Evolutionary conservation across 768 basidiomycete species (phyloP).

Genomic region (Gyrodon lividus): DNA sequence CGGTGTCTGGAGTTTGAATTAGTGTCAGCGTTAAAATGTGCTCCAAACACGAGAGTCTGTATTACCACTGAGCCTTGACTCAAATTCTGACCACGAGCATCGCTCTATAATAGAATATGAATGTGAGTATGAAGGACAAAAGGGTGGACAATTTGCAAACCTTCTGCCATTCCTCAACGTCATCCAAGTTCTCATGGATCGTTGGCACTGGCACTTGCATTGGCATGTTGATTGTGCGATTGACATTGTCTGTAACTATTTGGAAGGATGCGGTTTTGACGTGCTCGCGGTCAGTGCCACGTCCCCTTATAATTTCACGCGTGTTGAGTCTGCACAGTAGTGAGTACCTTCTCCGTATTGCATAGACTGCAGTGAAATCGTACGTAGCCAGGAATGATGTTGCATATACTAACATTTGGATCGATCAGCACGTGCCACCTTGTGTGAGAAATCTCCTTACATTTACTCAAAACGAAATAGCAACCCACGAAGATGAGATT

Average conservation of each 20-base stretch:
- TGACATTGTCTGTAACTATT: constrained; percentile 14
- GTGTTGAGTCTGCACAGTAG: constrained; percentile 54
- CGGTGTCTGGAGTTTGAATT: constrained; percentile 1
- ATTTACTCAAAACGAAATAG: constrained; percentile 66
- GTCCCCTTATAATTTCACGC: constrained; percentile 49
- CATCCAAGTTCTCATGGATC: background rate
- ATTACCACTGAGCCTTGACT: constrained; percentile 9
- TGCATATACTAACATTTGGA: constrained; percentile 47
- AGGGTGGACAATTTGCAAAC: constrained; percentile 5
- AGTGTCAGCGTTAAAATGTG: background rate
- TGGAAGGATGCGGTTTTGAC: constrained; percentile 28
- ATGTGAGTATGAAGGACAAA: background rate
- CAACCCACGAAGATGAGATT: constrained; percentile 61
- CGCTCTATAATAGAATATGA: constrained; percentile 1
- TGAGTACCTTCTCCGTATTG: background rate
- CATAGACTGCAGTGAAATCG: constrained; percentile 15
- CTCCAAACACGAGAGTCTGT: background rate
- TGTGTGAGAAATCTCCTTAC: constrained; percentile 37
- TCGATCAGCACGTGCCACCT: constrained; percentile 1
- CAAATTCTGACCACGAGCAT: background rate
- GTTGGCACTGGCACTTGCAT: constrained; percentile 3
- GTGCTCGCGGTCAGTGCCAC: constrained; percentile 49
- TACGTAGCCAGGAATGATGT: constrained; percentile 68
- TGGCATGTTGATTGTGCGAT: background rate
- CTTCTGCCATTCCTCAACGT: constrained; percentile 1